phyloP scores from a whole-genome alignment of 805 yeast genomes.

The Hanseniaspora meyeri region DNA sequence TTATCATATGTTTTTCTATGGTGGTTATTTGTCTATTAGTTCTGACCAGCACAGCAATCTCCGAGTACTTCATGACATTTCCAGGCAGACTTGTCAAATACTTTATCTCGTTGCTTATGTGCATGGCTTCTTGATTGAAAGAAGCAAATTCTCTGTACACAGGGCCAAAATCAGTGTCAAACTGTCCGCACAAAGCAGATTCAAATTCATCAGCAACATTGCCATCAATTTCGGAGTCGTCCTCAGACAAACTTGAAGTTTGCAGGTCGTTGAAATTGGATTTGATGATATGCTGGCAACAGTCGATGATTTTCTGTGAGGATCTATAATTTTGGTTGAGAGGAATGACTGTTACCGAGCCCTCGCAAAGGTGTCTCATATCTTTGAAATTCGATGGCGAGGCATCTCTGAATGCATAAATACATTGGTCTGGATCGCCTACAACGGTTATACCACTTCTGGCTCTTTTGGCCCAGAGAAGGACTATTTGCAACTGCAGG shows the following conservation, averaged over 20 bases:
- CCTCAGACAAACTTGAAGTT: slow-evolving; percentile 35
- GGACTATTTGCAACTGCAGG: slow-evolving; percentile 61
- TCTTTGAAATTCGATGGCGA: slow-evolving; percentile 49
- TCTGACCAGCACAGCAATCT: slow-evolving; percentile 62
- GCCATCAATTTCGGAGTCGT: slow-evolving; percentile 29
- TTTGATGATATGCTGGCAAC: slow-evolving; percentile 49
- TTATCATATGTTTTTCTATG: slow-evolving; percentile 52
- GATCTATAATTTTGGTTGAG: slow-evolving; percentile 73
- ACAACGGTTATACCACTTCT: slow-evolving; percentile 63
- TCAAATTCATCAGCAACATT: slow-evolving; percentile 21
- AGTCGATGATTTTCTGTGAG: slow-evolving; percentile 47
- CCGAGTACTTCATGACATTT: slow-evolving; percentile 36
- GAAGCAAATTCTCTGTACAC: slow-evolving; percentile 33
- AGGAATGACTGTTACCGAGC: slow-evolving; percentile 28
- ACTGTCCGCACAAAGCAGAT: slow-evolving; percentile 35
- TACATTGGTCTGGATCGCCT: slow-evolving; percentile 95
- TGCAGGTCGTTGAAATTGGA: slow-evolving; percentile 20
- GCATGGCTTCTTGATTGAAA: slow-evolving; percentile 43
- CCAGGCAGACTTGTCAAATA: slow-evolving; percentile 36
- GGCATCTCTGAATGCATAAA: slow-evolving; percentile 80
- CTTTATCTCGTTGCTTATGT: slow-evolving; percentile 44
- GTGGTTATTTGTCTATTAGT: slow-evolving; percentile 47
- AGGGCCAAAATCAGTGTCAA: slow-evolving; percentile 34
- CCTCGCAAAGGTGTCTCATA: slow-evolving; percentile 36
- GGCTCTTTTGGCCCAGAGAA: slow-evolving; percentile 30